Percentiles rank a stretch among this genome's conserved stretches.
Evolutionary conservation across 331 rosid genomes (phyloP).

Genomic region (Telfairia occidentalis): DNA sequence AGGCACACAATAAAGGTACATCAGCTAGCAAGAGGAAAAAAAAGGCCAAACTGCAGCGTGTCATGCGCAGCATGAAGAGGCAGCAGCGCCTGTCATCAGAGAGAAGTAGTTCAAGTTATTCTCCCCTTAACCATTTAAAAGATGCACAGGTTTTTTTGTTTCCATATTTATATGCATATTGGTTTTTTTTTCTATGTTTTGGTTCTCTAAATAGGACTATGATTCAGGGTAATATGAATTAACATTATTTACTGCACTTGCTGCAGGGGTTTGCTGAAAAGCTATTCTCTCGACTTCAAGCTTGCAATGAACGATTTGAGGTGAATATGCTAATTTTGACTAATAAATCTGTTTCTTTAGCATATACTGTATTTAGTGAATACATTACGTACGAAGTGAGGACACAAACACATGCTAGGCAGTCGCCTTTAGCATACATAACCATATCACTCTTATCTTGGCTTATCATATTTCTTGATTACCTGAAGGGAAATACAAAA

Average conservation of each 20-base stretch:
- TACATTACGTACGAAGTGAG: neutral
- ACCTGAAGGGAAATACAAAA: neutral
- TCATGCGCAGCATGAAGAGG: slow-evolving; percentile 58
- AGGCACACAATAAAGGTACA: slow-evolving; percentile 87
- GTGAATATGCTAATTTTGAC: slow-evolving; percentile 22
- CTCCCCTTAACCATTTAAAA: slow-evolving; percentile 74
- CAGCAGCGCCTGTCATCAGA: slow-evolving; percentile 60
- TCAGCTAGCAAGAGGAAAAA: slow-evolving; percentile 77
- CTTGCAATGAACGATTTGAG: slow-evolving; percentile 64
- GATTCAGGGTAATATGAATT: slow-evolving; percentile 1
- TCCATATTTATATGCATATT: slow-evolving; percentile 2
- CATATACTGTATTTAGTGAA: neutral
- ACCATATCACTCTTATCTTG: no score
- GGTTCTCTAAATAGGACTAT: neutral
- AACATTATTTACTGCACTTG: slow-evolving; percentile 8
- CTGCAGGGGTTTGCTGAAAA: slow-evolving; percentile 81
- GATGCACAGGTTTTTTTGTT: slow-evolving; percentile 65
- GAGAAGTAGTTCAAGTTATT: slow-evolving; percentile 30
- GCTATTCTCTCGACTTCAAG: slow-evolving; percentile 58
- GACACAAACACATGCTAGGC: neutral
- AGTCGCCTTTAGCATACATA: neutral
- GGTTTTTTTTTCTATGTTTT: neutral
- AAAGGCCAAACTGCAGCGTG: slow-evolving; percentile 68
- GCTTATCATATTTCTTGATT: neutral
- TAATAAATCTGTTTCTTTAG: neutral